Evolutionary conservation across 2,329 filamentous ascomycete species (phyloP).

Genomic region (Fonsecaea monophora): DNA sequence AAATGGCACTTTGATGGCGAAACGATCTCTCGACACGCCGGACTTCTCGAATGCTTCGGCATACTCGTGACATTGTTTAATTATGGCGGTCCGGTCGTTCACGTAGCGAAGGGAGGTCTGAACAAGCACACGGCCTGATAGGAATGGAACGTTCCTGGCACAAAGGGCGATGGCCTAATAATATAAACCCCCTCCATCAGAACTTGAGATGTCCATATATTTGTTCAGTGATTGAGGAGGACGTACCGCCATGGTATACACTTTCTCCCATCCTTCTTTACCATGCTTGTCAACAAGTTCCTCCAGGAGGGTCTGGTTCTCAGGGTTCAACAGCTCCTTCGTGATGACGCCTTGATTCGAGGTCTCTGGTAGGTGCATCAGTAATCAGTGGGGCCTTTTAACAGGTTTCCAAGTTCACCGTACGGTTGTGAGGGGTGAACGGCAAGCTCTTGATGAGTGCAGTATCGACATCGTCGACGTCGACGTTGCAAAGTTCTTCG

Average conservation of each 20-base stretch:
- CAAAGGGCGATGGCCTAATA: slow-evolving; percentile 13
- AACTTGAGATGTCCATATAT: neutral
- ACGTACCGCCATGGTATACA: slow-evolving; percentile 11
- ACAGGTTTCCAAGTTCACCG: neutral
- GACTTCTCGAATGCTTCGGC: slow-evolving; percentile 7
- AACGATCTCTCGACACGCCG: slow-evolving; percentile 20
- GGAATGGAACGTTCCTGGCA: slow-evolving; percentile 9
- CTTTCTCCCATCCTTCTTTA: slow-evolving; percentile 13
- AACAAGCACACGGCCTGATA: slow-evolving; percentile 15
- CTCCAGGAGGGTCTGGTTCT: neutral
- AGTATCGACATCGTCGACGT: slow-evolving; percentile 9
- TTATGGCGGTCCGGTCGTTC: slow-evolving; percentile 9
- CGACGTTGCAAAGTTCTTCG: slow-evolving; percentile 16
- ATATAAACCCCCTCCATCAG: neutral
- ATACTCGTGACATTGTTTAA: slow-evolving; percentile 12
- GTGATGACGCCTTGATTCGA: slow-evolving; percentile 11
- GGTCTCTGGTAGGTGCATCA: slow-evolving; percentile 5
- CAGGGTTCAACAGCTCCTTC: neutral
- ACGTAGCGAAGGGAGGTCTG: slow-evolving; percentile 11
- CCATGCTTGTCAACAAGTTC: slow-evolving; percentile 8
- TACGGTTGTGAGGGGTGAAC: slow-evolving; percentile 16
- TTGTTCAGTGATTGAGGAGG: neutral
- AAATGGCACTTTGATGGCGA: slow-evolving; percentile 24
- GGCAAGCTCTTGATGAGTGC: slow-evolving; percentile 9
- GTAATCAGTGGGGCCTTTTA: neutral